A percentile compares a stretch with the other conserved stretches of the same genome.
Conservation (phyloP, 1,284 basidiomycete species). For the Ustilago vetiveriae region DNA sequence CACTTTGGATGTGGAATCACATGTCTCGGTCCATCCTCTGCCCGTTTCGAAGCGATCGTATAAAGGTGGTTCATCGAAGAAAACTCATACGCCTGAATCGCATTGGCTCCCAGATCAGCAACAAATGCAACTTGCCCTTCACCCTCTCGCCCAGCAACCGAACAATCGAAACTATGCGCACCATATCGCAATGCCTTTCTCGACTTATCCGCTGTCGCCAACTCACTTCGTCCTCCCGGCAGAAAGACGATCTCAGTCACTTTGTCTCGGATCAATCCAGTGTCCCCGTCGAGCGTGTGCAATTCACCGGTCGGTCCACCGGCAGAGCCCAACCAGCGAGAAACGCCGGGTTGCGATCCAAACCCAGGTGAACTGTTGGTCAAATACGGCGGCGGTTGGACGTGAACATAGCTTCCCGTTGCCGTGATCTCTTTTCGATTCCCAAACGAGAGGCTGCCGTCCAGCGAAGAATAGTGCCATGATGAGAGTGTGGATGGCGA, state of each 20-base stretch:
- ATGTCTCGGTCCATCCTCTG: constrained; percentile 60
- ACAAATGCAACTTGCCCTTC: constrained; percentile 46
- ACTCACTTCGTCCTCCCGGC: constrained; percentile 17
- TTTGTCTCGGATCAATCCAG: constrained; percentile 37
- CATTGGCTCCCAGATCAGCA: constrained; percentile 58
- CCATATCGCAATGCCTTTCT: constrained; percentile 53
- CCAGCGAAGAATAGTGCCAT: constrained; percentile 38
- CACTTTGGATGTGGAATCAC: constrained; percentile 46
- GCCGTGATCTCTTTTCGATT: constrained; percentile 36
- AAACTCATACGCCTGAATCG: constrained; percentile 51
- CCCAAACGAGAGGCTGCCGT: constrained; percentile 6
- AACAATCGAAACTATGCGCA: constrained; percentile 53
- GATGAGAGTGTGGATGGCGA: constrained; percentile 26
- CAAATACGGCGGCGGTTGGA: constrained; percentile 43
- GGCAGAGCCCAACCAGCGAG: constrained; percentile 43
- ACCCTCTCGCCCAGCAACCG: background rate
- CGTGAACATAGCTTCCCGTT: constrained; percentile 58
- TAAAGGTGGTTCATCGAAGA: constrained; percentile 25
- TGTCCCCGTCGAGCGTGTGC: constrained; percentile 35
- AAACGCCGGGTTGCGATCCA: constrained; percentile 20
- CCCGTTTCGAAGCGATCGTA: constrained; percentile 18
- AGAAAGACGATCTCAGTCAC: constrained; percentile 55
- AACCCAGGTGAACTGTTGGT: constrained; percentile 45
- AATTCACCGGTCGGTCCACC: constrained; percentile 64
- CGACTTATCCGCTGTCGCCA: constrained; percentile 50